phyloP scores from a whole-genome alignment of 371 early-diverging fungal species.

The Mucor irregularis region DNA sequence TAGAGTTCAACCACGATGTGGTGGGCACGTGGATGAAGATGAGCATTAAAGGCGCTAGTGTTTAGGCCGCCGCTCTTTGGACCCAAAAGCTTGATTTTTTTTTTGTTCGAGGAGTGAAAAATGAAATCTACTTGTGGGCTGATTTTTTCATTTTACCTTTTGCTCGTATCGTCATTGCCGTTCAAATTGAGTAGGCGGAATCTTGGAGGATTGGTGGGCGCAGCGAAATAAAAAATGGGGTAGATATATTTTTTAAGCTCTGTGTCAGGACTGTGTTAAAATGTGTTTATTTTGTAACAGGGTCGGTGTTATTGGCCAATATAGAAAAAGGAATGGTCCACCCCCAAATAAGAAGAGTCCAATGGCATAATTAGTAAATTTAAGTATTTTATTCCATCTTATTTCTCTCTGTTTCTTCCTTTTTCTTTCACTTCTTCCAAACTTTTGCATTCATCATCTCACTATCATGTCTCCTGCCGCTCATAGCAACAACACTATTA shows the following conservation, averaged over 20 bases:
- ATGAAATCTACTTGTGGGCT: background rate
- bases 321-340: conserved; percentile 11
- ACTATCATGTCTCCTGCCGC: conserved; percentile 13
- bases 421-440: conserved; percentile 4
- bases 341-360: background rate
- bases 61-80: too few relatives aligned
- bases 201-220: background rate
- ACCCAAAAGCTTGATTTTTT: too few relatives aligned
- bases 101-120: too few relatives aligned
- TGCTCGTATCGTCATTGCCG: background rate
- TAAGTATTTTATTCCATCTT: conserved; percentile 1
- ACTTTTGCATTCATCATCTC: background rate
- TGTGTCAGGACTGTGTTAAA: background rate
- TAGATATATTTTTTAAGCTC: too few relatives aligned
- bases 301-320: conserved; percentile 18
- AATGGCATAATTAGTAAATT: conserved; percentile 8
- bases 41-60: too few relatives aligned
- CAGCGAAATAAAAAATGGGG: too few relatives aligned
- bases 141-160: background rate
- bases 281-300: too few relatives aligned
- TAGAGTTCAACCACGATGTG: too few relatives aligned
- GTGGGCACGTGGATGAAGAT: too few relatives aligned
- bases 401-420: background rate
- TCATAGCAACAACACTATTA: conserved; percentile 12
- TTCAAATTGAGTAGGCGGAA: too few relatives aligned